phyloP scores from a whole-genome alignment of 495 filamentous ascomycete species.

The Evernia prunastri region DNA sequence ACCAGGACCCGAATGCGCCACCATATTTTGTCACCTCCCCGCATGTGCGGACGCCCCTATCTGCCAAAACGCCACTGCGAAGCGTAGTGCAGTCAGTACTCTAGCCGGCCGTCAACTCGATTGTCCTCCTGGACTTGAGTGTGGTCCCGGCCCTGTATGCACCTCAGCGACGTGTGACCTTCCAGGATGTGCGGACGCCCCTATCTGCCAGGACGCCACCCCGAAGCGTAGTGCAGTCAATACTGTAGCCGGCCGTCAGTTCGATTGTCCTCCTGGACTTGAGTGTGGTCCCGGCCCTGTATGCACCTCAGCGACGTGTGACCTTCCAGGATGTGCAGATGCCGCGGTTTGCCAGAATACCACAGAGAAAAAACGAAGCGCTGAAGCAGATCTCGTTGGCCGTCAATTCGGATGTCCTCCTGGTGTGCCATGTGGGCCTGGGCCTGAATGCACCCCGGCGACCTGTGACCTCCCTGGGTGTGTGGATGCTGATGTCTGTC shows the following conservation, averaged over 20 bases:
- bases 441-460: slow-evolving; percentile 6
- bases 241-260: not conserved
- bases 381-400: not conserved
- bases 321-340: not conserved
- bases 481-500: slow-evolving; percentile 6
- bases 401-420: slow-evolving; percentile 7
- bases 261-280: not conserved
- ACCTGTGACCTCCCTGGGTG: slow-evolving; percentile 2
- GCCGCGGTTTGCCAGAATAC: not conserved
- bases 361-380: not conserved
- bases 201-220: not conserved
- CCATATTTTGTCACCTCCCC: not conserved
- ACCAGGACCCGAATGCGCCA: not conserved
- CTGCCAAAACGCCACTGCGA: not conserved
- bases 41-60: not conserved
- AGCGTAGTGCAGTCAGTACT: not conserved
- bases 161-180: not conserved
- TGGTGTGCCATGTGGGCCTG: slow-evolving; percentile 2
- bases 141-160: slow-evolving; percentile 10
- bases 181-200: slow-evolving; percentile 4
- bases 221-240: not conserved
- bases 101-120: not conserved
- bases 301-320: not conserved
- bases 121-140: slow-evolving; percentile 9
- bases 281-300: not conserved